Evolutionary conservation across 768 basidiomycete species (phyloP).

Genomic region (Naganishia onofrii): DNA sequence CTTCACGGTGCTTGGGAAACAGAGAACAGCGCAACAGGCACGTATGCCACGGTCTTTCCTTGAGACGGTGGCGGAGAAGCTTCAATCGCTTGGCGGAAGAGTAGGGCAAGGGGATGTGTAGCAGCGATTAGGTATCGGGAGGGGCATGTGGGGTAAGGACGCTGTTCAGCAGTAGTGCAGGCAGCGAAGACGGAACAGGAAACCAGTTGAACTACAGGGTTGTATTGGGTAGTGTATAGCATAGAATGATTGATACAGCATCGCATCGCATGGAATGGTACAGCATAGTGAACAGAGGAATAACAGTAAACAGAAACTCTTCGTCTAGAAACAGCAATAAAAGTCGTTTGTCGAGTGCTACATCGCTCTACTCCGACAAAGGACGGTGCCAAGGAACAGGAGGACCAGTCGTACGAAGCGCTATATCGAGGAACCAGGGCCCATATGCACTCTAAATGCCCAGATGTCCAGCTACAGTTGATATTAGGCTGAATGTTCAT

Average conservation of each 20-base stretch:
- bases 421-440: too few relatives aligned
- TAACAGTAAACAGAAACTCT: too few relatives aligned
- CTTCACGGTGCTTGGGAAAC: neutral
- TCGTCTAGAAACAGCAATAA: too few relatives aligned
- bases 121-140: too few relatives aligned
- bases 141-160: too few relatives aligned
- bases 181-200: neutral
- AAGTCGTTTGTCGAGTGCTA: neutral
- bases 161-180: too few relatives aligned
- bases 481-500: too few relatives aligned
- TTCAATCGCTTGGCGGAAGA: neutral
- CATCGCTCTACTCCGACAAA: neutral
- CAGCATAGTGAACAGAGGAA: too few relatives aligned
- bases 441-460: too few relatives aligned
- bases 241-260: neutral
- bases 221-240: neutral
- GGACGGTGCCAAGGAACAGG: neutral
- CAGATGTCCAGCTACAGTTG: too few relatives aligned
- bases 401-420: too few relatives aligned
- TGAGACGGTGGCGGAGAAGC: conserved; percentile 23
- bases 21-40: conserved; percentile 83
- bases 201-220: neutral
- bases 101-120: neutral
- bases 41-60: conserved; percentile 64
- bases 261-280: too few relatives aligned